These are phyloP conservation scores for Triticum monococcum DNA, from an alignment of 176 grass and related monocot species.

Conservation along the genomic window DNA sequence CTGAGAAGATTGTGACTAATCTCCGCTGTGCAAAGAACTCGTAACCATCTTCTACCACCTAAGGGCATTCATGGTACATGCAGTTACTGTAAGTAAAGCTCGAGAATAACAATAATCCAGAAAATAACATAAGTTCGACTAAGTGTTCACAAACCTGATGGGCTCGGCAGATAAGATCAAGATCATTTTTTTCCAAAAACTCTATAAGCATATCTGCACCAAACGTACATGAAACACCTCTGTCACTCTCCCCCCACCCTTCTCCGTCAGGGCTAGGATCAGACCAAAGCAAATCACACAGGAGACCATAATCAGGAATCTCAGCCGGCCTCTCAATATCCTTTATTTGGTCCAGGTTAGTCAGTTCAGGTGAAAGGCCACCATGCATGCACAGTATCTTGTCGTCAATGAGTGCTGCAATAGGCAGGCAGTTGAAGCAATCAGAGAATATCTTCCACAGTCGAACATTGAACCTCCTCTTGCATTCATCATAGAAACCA, in stretches of 20 bases:
- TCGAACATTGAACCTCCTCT: constrained; percentile 68
- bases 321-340: constrained; percentile 49
- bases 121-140: not conserved
- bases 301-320: constrained; percentile 54
- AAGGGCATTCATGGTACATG: not conserved
- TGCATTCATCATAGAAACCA: constrained; percentile 72
- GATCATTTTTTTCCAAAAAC: constrained; percentile 73
- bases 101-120: not conserved
- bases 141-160: constrained; percentile 53
- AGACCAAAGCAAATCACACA: constrained; percentile 60
- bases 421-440: constrained; percentile 59
- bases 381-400: constrained; percentile 58
- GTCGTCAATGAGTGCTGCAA: constrained; percentile 48
- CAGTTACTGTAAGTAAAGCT: constrained; percentile 16
- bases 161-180: constrained; percentile 68
- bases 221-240: constrained; percentile 63
- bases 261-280: constrained; percentile 50
- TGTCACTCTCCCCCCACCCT: constrained; percentile 52
- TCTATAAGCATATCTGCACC: constrained; percentile 66
- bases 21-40: constrained; percentile 52
- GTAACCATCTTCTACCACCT: constrained; percentile 54
- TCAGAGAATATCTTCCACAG: constrained; percentile 63
- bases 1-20: constrained; percentile 53
- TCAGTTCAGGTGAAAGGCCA: constrained; percentile 49
- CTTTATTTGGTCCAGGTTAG: constrained; percentile 46